Base-by-base conservation (phyloP, 2,329 filamentous ascomycete genomes). In the Claviceps fusiformis region DNA sequence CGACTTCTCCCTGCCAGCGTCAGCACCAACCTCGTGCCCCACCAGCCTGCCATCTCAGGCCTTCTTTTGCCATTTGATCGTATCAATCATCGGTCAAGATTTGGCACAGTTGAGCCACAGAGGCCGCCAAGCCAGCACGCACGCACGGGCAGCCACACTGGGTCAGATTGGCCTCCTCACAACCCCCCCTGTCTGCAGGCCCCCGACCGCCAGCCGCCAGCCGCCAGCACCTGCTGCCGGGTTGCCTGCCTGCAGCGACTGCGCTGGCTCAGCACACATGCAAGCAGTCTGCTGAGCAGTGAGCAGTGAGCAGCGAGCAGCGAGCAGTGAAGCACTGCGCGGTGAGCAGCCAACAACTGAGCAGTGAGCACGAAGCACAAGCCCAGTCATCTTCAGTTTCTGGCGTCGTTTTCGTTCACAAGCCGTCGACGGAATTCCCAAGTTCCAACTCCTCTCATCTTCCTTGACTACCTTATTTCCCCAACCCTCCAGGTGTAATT, bases 81-180 rank as follows among this genome's bases (percentile, higher is more conserved):
- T 41, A 41, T n/a, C 17, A 17, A 17, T 41, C 15, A 41, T 41
- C 15, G n/a, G 39, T 41, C 39, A 41, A 41, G 15, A 15, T 17
- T n/a, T n/a, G 39, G 39, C 17, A n/a, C 39, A 41, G n/a, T 8
- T 41, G 37, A 41, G 39, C 39, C 39, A 41, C 39, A 41, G 17
- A 5, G 24, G 24, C 24, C 24, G 1, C 24, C 41, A 48, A 33
- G 27, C 41, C 31, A n/a, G 15, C 19, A 33, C 27, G 31, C 37
- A 39, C 53, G 33, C 37, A 45, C 46, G 53, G 53, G 37, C 29
- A 50, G 47, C 53, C 52, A 41, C 45, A 54, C 52, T 48, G 35
- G 33, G 15, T 17, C 29, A 11, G 31, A 53, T 44, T 47, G 44
- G 52, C 33, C 24, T 43, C 50, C 50, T 33, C 19, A n/a, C 33